A percentile compares a stretch with the other conserved stretches of the same genome.
Evolutionary conservation across 768 basidiomycete species (phyloP).

Genomic region (Holtermanniella nyarrowii): DNA sequence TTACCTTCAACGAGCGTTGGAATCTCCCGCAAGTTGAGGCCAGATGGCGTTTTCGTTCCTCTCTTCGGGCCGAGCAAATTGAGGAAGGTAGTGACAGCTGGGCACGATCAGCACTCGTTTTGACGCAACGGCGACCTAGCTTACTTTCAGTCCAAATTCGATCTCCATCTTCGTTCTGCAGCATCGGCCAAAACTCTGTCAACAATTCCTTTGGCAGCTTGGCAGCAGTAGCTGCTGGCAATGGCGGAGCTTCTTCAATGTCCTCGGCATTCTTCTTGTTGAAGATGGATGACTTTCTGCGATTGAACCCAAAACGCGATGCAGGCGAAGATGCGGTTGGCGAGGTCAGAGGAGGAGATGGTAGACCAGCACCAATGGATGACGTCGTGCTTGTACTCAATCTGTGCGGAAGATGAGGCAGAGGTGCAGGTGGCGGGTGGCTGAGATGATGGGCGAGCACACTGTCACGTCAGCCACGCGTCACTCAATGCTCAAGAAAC

Average conservation of each 20-base stretch:
- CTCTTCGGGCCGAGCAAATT: slow-evolving; percentile 21
- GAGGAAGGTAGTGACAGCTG: slow-evolving; percentile 13
- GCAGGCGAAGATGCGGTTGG: slow-evolving; percentile 6
- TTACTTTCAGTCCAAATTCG: slow-evolving; percentile 15
- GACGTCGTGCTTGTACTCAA: background rate
- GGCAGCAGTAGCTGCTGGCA: slow-evolving; percentile 1
- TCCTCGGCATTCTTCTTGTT: slow-evolving; percentile 6
- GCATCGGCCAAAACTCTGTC: slow-evolving; percentile 31
- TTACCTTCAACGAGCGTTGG: slow-evolving; percentile 31
- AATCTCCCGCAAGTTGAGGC: slow-evolving; percentile 35
- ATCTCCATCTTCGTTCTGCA: slow-evolving; percentile 34
- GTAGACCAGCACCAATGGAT: no score
- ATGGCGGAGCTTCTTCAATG: slow-evolving; percentile 4
- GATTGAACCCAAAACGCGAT: slow-evolving; percentile 1
- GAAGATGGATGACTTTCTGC: slow-evolving; percentile 1
- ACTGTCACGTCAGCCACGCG: slow-evolving; percentile 2
- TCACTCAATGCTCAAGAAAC: slow-evolving; percentile 5
- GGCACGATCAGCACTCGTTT: background rate
- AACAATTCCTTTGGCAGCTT: slow-evolving; percentile 39
- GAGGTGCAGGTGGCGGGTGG: slow-evolving; percentile 14
- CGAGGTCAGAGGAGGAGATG: slow-evolving; percentile 3
- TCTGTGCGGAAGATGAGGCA: slow-evolving; percentile 1
- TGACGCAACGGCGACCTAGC: background rate
- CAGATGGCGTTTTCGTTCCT: slow-evolving; percentile 34
- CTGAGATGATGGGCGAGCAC: slow-evolving; percentile 19